Evolutionary conservation across 768 basidiomycete genomes (phyloP).

Genomic region (Boletus sp.): DNA sequence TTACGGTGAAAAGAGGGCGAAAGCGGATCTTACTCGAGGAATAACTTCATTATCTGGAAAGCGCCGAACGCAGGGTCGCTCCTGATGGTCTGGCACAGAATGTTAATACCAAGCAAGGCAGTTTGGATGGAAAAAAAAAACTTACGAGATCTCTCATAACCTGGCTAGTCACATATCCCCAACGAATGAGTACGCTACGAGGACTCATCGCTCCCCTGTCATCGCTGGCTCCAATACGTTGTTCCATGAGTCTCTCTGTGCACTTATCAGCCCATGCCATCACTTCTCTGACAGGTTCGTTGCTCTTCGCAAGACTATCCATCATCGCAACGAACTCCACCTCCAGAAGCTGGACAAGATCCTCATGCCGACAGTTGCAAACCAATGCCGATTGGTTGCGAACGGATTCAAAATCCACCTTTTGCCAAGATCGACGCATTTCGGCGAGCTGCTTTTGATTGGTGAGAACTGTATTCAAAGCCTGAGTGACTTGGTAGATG

Average conservation of each 20-base stretch:
- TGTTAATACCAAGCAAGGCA: not conserved
- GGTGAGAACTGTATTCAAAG: slow-evolving; percentile 81
- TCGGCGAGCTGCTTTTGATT: slow-evolving; percentile 83
- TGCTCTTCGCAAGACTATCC: slow-evolving; percentile 67
- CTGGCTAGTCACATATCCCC: slow-evolving; percentile 92
- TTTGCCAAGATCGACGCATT: slow-evolving; percentile 86
- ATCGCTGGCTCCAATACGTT: slow-evolving; percentile 59
- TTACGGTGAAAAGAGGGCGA: slow-evolving; percentile 1
- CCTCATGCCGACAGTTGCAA: slow-evolving; percentile 90
- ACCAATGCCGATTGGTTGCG: slow-evolving; percentile 91
- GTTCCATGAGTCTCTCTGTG: slow-evolving; percentile 78
- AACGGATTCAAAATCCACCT: slow-evolving; percentile 88
- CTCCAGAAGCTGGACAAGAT: slow-evolving; percentile 80
- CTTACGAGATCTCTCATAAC: slow-evolving; percentile 88
- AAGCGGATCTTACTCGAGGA: slow-evolving; percentile 69
- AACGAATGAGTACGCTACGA: slow-evolving; percentile 82
- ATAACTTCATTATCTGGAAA: slow-evolving; percentile 88
- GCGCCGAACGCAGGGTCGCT: slow-evolving; percentile 92
- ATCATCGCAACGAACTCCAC: slow-evolving; percentile 80
- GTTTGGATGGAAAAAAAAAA: slow-evolving; percentile 8
- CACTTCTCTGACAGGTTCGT: slow-evolving; percentile 80
- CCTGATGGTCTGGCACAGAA: slow-evolving; percentile 69
- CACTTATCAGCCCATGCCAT: slow-evolving; percentile 93
- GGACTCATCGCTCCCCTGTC: slow-evolving; percentile 83
- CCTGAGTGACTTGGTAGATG: slow-evolving; percentile 90